Conservation (phyloP, 805 yeast genomes). For the Starmerella floris region DNA sequence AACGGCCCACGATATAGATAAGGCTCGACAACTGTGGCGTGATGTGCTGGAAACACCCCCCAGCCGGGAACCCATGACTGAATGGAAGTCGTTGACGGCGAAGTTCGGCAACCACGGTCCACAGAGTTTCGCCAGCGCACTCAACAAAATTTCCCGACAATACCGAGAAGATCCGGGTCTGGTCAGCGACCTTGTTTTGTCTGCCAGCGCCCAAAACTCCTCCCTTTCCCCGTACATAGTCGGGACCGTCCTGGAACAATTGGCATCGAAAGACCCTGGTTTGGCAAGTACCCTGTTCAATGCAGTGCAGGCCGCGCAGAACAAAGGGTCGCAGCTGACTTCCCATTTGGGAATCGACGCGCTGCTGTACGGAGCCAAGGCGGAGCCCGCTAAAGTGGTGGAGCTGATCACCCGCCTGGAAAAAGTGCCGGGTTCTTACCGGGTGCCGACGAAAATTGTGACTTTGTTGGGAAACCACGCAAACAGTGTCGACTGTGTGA, state of each 20-base stretch:
- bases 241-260: not conserved
- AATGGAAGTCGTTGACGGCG: slow-evolving; percentile 3
- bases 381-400: not conserved
- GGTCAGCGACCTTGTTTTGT: not conserved
- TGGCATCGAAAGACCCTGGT: not conserved
- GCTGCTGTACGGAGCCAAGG: not conserved
- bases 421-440: slow-evolving; percentile 1
- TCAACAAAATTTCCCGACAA: slow-evolving; percentile 5
- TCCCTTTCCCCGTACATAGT: not conserved
- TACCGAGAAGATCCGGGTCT: not conserved
- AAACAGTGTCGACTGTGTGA: not conserved
- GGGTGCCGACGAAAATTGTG: slow-evolving; percentile 4
- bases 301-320: not conserved
- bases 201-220: not conserved
- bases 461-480: not conserved
- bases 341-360: slow-evolving; percentile 7
- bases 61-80: not conserved
- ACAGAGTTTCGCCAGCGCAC: slow-evolving; percentile 2
- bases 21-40: not conserved
- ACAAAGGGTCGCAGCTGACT: not conserved
- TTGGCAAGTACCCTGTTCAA: not conserved
- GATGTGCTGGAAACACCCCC: not conserved
- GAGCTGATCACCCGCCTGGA: not conserved
- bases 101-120: slow-evolving; percentile 8
- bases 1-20: not conserved